These are phyloP conservation scores for Brasenia schreberi DNA, from an alignment of 164 flowering plant genomes.

Conservation along the genomic window DNA sequence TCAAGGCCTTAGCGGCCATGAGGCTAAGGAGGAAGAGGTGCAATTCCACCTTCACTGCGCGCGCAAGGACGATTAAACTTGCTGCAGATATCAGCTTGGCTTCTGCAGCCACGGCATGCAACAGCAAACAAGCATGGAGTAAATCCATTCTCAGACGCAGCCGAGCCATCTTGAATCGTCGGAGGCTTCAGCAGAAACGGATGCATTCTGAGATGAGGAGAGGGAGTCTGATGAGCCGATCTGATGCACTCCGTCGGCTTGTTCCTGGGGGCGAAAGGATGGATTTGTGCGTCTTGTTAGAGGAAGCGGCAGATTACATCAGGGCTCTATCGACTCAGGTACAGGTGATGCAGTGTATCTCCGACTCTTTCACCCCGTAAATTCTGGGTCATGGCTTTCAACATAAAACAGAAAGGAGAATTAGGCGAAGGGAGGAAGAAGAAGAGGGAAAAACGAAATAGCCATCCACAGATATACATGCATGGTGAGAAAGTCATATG, in stretches of 20 bases:
- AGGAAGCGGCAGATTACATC: slow-evolving; percentile 49
- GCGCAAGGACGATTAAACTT: slow-evolving; percentile 22
- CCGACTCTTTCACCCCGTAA: slow-evolving; percentile 13
- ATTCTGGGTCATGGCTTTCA: neutral
- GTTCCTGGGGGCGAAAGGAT: slow-evolving; percentile 50
- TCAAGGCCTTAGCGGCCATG: slow-evolving; percentile 18
- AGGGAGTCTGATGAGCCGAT: slow-evolving; percentile 1
- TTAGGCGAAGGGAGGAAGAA: neutral
- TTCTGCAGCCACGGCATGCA: slow-evolving; percentile 14
- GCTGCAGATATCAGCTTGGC: slow-evolving; percentile 48
- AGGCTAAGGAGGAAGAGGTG: slow-evolving; percentile 1
- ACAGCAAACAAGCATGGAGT: slow-evolving; percentile 36
- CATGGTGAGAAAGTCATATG: neutral
- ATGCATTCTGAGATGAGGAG: slow-evolving; percentile 4
- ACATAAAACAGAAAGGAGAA: neutral
- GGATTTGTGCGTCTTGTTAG: slow-evolving; percentile 35
- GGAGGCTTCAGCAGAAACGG: neutral
- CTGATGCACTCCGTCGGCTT: slow-evolving; percentile 23
- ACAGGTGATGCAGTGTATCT: slow-evolving; percentile 38
- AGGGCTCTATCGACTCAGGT: slow-evolving; percentile 41
- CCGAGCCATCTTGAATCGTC: slow-evolving; percentile 1
- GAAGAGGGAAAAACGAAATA: neutral
- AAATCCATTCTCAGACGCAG: slow-evolving; percentile 25
- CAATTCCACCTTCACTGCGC: neutral
- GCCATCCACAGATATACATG: neutral